phyloP scores from a whole-genome alignment of 176 grass and related monocot genomes.

The Triticum timopheevii region DNA sequence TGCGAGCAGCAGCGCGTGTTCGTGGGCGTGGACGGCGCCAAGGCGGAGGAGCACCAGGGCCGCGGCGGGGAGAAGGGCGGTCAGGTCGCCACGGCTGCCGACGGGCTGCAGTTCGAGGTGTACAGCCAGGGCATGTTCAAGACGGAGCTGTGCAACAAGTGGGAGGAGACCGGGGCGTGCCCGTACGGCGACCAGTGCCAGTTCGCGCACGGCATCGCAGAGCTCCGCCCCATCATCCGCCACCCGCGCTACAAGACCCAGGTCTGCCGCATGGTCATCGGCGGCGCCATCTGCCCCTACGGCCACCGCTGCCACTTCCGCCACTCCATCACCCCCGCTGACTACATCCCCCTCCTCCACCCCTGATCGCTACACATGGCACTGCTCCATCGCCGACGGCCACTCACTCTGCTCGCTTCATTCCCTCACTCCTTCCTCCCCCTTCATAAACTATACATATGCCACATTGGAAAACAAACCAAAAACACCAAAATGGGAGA shows the following conservation, averaged over 20 bases:
- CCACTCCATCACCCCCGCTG: constrained; percentile 63
- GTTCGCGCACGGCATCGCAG: constrained; percentile 92
- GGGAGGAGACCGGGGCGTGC: constrained; percentile 85
- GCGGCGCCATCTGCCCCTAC: constrained; percentile 77
- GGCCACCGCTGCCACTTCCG: constrained; percentile 99
- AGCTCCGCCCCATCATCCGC: constrained; percentile 90
- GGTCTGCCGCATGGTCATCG: constrained; percentile 85
- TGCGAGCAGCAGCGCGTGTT: constrained; percentile 69
- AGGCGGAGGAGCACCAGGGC: constrained; percentile 12
- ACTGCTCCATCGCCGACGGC: constrained; percentile 39
- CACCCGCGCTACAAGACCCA: constrained; percentile 97
- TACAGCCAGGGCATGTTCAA: constrained; percentile 98
- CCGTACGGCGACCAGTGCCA: constrained; percentile 81
- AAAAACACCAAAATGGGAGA: not conserved
- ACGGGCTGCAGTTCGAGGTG: constrained; percentile 70
- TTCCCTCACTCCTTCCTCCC: not conserved
- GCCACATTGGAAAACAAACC: not conserved
- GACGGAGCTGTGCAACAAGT: constrained; percentile 99
- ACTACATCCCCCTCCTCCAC: constrained; percentile 39
- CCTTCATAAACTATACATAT: not conserved
- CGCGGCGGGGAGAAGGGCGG: constrained; percentile 10
- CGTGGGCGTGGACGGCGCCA: constrained; percentile 38
- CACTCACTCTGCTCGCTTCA: constrained; percentile 23
- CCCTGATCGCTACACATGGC: not conserved
- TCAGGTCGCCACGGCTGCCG: constrained; percentile 5